Conservation (phyloP, 306 rosid genomes). For the Senna tora region DNA sequence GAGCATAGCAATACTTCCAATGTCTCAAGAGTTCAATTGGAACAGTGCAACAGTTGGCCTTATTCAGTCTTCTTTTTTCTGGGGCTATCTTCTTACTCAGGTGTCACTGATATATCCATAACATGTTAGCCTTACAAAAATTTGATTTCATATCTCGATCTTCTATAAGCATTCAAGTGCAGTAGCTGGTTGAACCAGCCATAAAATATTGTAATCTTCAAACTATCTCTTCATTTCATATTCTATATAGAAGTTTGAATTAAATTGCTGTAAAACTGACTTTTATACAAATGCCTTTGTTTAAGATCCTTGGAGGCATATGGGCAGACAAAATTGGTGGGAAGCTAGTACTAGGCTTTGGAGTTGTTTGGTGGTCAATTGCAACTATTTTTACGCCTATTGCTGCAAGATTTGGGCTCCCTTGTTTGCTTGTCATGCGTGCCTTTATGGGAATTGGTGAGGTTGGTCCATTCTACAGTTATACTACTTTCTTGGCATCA, state of each 20-base stretch:
- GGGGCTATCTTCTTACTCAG: slow-evolving; percentile 98
- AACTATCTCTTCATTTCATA: slow-evolving; percentile 14
- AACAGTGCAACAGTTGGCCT: slow-evolving; percentile 94
- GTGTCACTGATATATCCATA: slow-evolving; percentile 45
- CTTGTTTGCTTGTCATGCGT: slow-evolving; percentile 81
- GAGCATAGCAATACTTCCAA: slow-evolving; percentile 99
- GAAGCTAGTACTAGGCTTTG: slow-evolving; percentile 87
- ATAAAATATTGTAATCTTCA: slow-evolving; percentile 26
- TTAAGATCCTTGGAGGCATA: slow-evolving; percentile 89
- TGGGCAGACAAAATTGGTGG: slow-evolving; percentile 99
- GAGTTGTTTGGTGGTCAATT: slow-evolving; percentile 96
- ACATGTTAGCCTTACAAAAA: slow-evolving; percentile 21
- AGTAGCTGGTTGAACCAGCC: slow-evolving; percentile 22
- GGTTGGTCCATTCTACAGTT: slow-evolving; percentile 61
- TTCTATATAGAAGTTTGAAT: background rate
- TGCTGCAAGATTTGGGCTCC: slow-evolving; percentile 88
- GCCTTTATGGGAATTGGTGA: slow-evolving; percentile 97
- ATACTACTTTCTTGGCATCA: slow-evolving; percentile 19
- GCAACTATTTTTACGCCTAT: slow-evolving; percentile 91
- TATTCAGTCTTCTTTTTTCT: slow-evolving; percentile 95
- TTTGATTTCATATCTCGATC: slow-evolving; percentile 12
- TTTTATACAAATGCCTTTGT: slow-evolving; percentile 10
- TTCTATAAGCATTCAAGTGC: slow-evolving; percentile 12
- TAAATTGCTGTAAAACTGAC: slow-evolving; percentile 38
- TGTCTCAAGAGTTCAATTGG: slow-evolving; percentile 92